Evolutionary conservation across 257 asterid genomes (phyloP), one percentile per base, ranked within the genome.

Genomic region (Eustoma russellianum): DNA sequence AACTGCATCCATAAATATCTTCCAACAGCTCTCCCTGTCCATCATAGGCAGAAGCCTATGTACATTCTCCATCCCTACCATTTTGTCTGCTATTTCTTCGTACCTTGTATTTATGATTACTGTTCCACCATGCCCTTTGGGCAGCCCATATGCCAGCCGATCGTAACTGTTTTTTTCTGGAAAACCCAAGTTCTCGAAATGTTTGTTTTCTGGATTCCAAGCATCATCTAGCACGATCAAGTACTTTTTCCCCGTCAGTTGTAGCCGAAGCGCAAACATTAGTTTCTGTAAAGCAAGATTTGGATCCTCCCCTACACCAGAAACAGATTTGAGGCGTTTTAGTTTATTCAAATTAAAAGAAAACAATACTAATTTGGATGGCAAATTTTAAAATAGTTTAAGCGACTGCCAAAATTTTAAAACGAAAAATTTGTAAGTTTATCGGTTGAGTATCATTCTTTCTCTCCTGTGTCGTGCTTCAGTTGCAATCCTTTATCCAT

Each of bases 171-270:
- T 46, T 18, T 51, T 77, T 28, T 63, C 65, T 14, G 13, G 41
- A 52, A 66, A 51, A 46, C 44, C 49, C 18, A 78, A 52, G n/a
- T 47, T 28, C 14, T 57, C 35, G 13, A 59, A 57, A 48, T 48
- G 57, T 16, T 56, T 17, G 43, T 38, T 38, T 19, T 52, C 62
- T 6, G 17, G n/a, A n/a, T 52, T 49, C 38, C 75, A 47, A 14
- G 57, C 72, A 57, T 72, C 86, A 52, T 79, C 86, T 14, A 79
- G 66, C 9, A 79, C 80, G 40, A 75, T 61, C n/a, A 79, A 44
- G 59, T 64, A 70, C 60, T 53, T 67, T 7, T 61, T 70, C 6
- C 82, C 82, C 54, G 13, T 41, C 54, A 79, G 46, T 9, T 70
- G 76, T 13, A 50, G 50, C 13, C 71, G 65, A 40, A 79, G 70